Conservation (phyloP, 805 yeast species). For the Millerago galiae region DNA sequence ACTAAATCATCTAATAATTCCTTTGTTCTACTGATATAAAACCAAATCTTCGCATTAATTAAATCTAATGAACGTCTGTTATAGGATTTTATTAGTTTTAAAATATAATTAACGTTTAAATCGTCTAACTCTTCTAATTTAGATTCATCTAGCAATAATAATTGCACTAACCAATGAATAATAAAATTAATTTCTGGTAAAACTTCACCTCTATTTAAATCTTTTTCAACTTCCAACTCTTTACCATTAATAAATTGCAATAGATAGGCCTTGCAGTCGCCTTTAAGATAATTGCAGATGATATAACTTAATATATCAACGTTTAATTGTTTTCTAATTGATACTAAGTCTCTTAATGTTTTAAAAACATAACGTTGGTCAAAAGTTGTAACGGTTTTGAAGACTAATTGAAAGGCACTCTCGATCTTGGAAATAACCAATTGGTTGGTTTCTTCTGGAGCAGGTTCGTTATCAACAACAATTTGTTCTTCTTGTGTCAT, state of each 20-base stretch:
- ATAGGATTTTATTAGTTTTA: constrained; percentile 47
- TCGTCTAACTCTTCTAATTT: constrained; percentile 42
- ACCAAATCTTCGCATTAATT: constrained; percentile 88
- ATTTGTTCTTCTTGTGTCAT: constrained; percentile 22
- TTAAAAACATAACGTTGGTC: constrained; percentile 87
- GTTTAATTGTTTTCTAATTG: constrained; percentile 60
- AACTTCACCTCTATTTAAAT: constrained; percentile 29
- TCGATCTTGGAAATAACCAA: constrained; percentile 27
- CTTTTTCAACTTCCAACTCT: constrained; percentile 29
- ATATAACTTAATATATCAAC: constrained; percentile 48
- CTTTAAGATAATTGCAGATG: constrained; percentile 51
- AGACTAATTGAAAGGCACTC: constrained; percentile 27
- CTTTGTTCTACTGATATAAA: constrained; percentile 72
- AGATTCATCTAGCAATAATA: constrained; percentile 61
- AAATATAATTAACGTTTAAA: constrained; percentile 46
- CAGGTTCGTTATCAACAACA: constrained; percentile 21
- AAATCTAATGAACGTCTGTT: constrained; percentile 82
- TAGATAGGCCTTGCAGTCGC: constrained; percentile 36
- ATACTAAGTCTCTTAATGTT: constrained; percentile 76
- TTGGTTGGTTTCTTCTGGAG: constrained; percentile 27
- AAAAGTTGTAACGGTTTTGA: constrained; percentile 59
- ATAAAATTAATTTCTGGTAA: constrained; percentile 79
- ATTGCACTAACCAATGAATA: constrained; percentile 71
- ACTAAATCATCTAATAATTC: constrained; percentile 52
- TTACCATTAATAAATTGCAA: constrained; percentile 32